Conservation (phyloP, 1,284 basidiomycete species). For the Golubevia pallescens region DNA sequence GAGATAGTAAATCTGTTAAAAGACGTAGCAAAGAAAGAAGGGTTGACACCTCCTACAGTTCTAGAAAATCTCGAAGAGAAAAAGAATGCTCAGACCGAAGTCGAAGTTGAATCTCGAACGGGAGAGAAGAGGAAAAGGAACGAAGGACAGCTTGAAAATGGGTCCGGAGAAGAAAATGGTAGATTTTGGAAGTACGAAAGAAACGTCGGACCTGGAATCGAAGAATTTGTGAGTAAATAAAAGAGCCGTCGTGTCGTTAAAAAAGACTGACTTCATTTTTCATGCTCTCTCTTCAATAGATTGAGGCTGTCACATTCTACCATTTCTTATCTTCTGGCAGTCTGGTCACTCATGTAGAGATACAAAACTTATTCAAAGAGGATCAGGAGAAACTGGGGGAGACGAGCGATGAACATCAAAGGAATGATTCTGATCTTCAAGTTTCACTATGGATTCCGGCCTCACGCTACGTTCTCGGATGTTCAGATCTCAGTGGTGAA, state of each 20-base stretch:
- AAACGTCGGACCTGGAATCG: slow-evolving; percentile 68
- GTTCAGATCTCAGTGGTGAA: slow-evolving; percentile 57
- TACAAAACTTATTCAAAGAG: slow-evolving; percentile 67
- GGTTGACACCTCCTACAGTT: slow-evolving; percentile 11
- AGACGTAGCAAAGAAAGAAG: slow-evolving; percentile 67
- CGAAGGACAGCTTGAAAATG: slow-evolving; percentile 67
- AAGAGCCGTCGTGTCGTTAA: too few species aligned
- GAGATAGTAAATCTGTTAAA: slow-evolving; percentile 76
- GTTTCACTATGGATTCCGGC: slow-evolving; percentile 15
- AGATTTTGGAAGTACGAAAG: slow-evolving; percentile 79
- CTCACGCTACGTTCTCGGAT: slow-evolving; percentile 47
- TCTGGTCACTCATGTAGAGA: slow-evolving; percentile 75
- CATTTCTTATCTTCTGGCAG: slow-evolving; percentile 79
- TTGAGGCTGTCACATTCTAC: slow-evolving; percentile 87
- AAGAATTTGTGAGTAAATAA: slow-evolving; percentile 59
- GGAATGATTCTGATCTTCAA: too few species aligned
- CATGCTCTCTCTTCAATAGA: slow-evolving; percentile 66
- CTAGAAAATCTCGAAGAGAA: neutral
- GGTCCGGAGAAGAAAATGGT: slow-evolving; percentile 27
- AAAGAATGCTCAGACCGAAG: neutral
- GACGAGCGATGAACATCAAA: too few species aligned
- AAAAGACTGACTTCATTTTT: too few species aligned
- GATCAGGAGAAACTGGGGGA: too few species aligned
- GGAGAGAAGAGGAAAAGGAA: slow-evolving; percentile 62
- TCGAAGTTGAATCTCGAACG: slow-evolving; percentile 68